These are phyloP conservation scores for Sarocladium kiliense DNA, from an alignment of 2,329 filamentous ascomycete species.

Conservation along the genomic window DNA sequence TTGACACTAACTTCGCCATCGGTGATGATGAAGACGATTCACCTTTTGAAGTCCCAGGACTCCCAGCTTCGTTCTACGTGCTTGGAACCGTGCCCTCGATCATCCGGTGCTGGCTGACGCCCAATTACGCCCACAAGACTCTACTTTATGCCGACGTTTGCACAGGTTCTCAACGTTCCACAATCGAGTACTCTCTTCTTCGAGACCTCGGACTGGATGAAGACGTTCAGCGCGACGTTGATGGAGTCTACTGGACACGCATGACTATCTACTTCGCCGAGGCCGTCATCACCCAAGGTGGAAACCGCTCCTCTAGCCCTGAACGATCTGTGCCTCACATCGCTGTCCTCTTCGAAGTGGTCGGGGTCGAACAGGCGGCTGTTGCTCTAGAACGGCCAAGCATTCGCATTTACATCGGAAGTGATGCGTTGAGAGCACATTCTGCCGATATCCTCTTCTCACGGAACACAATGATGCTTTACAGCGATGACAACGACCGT, in stretches of 20 bases:
- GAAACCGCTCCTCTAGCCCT: constrained; percentile 66
- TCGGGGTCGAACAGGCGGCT: constrained; percentile 44
- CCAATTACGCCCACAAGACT: constrained; percentile 82
- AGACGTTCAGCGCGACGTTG: constrained; percentile 59
- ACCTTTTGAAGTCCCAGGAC: constrained; percentile 64
- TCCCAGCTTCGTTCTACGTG: constrained; percentile 79
- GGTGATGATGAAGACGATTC: constrained; percentile 61
- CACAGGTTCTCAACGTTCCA: constrained; percentile 83
- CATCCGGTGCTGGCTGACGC: constrained; percentile 91
- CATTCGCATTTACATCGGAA: constrained; percentile 85
- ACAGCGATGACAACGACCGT: constrained; percentile 81
- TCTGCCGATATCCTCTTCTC: constrained; percentile 91
- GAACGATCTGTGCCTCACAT: constrained; percentile 70
- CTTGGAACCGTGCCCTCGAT: constrained; percentile 89
- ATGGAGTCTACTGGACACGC: constrained; percentile 64
- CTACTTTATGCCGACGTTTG: constrained; percentile 90
- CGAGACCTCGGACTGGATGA: constrained; percentile 67
- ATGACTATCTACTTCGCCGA: constrained; percentile 86
- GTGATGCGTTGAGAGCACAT: constrained; percentile 77
- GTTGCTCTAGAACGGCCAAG: background rate
- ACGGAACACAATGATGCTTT: constrained; percentile 81
- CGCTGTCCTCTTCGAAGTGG: constrained; percentile 71
- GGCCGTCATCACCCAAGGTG: constrained; percentile 73
- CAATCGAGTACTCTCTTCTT: constrained; percentile 70
- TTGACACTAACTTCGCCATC: constrained; percentile 65